Conservation (phyloP, 208 protist species). For the Naegleria fowleri region DNA sequence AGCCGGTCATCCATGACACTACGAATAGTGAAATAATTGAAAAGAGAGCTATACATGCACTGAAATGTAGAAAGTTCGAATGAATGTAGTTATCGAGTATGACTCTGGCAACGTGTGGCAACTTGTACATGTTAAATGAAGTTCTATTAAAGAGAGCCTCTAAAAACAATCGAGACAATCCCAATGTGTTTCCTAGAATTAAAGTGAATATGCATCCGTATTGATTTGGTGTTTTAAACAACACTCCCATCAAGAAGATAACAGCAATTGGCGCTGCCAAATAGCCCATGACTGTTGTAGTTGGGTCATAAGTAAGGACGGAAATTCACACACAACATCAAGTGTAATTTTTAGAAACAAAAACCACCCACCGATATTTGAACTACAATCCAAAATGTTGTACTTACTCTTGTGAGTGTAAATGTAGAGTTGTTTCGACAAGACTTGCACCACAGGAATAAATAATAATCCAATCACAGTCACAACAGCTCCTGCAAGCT, state of each 20-base stretch:
- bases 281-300: background rate
- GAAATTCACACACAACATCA: too few relatives aligned
- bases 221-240: background rate
- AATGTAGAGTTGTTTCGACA: slow-evolving; percentile 9
- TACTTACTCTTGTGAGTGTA: slow-evolving; percentile 2
- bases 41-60: background rate
- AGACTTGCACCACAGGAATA: background rate
- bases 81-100: background rate
- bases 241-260: background rate
- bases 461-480: background rate
- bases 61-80: background rate
- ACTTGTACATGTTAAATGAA: background rate
- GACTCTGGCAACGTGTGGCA: background rate
- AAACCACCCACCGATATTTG: too few relatives aligned
- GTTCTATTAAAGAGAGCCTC: background rate
- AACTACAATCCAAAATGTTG: too few relatives aligned
- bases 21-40: background rate
- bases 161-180: background rate
- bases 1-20: background rate
- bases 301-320: too few relatives aligned
- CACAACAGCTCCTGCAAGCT: background rate
- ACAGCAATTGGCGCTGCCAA: slow-evolving; percentile 1
- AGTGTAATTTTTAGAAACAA: too few relatives aligned
- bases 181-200: background rate
- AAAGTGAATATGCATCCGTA: background rate